Evolutionary conservation across 2,329 filamentous ascomycete genomes (phyloP).

Genomic region (Ascosphaera apis): DNA sequence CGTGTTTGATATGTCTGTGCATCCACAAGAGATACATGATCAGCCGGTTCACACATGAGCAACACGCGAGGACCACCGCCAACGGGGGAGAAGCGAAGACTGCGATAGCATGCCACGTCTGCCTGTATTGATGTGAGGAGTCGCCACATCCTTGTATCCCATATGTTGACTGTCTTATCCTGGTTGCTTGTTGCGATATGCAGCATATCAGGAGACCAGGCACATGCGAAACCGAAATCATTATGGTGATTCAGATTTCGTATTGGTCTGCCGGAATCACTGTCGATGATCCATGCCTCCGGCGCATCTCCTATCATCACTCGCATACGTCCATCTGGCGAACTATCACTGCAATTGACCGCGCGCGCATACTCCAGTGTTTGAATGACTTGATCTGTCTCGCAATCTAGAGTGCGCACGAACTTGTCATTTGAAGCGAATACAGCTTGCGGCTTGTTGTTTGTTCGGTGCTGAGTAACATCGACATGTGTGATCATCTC

Average conservation of each 20-base stretch:
- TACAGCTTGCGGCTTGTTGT: slow-evolving; percentile 25
- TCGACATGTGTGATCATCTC: slow-evolving; percentile 37
- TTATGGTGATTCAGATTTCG: slow-evolving; percentile 17
- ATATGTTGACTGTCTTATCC: slow-evolving; percentile 23
- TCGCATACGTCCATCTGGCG: slow-evolving; percentile 20
- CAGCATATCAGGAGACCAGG: slow-evolving; percentile 24
- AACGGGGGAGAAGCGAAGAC: slow-evolving; percentile 21
- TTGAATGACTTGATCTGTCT: slow-evolving; percentile 19
- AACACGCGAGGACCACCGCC: slow-evolving; percentile 21
- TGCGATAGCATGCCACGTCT: slow-evolving; percentile 22
- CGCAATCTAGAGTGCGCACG: slow-evolving; percentile 30
- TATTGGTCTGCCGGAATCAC: slow-evolving; percentile 18
- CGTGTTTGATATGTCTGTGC: slow-evolving; percentile 19
- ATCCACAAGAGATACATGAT: slow-evolving; percentile 22
- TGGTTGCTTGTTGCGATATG: slow-evolving; percentile 24
- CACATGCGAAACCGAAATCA: slow-evolving; percentile 24
- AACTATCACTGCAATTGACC: slow-evolving; percentile 23
- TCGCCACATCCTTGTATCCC: slow-evolving; percentile 21
- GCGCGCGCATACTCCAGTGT: slow-evolving; percentile 17
- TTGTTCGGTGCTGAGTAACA: slow-evolving; percentile 25
- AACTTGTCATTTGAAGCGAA: slow-evolving; percentile 35
- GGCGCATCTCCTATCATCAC: slow-evolving; percentile 22
- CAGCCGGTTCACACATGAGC: slow-evolving; percentile 21
- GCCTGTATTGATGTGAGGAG: slow-evolving; percentile 18
- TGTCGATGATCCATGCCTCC: slow-evolving; percentile 20